Evolutionary conservation across 2,329 filamentous ascomycete genomes (phyloP), one percentile per base, ranked within the genome.

Genomic region (Fusarium tupiense): DNA sequence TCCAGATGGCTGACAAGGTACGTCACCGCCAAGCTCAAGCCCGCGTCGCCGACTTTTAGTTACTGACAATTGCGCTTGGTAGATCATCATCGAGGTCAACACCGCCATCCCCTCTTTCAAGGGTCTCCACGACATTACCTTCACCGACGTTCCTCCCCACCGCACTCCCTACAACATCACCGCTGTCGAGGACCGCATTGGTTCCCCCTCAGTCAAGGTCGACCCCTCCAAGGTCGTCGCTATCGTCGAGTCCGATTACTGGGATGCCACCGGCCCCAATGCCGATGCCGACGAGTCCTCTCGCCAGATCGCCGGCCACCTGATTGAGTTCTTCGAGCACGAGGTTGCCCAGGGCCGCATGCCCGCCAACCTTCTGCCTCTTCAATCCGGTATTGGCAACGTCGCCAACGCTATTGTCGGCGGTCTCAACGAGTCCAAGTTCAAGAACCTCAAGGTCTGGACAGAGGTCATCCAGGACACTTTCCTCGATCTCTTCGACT

Each of bases 391-490:
- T 50, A 97, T 97, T 76, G 94, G 95, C 73, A 97, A 97, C 86
- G 97, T 97, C 76, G 94, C 94, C 83, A 97, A 97, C 83, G 94
- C 94, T 43, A 95, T 97, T 72, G 91, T 97, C 68, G 94, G 94
- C 69, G 95, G 94, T 20, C 90, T 97, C 64, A 90, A 91, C 74
- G 90, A 92, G 69, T 93, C 93, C 75, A 92, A 95, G 82, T 97
- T 97, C 88, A 89, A 90, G 81, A 93, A 97, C 85, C 89, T 98
- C 66, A 95, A 93, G 81, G 95, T 97, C 44, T 97, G 94, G 95
- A 97, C 95, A 31, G 94, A 97, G 84, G 94, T 97, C 54, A 91
- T 97, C 65, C 94, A 97, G 85, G 94, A 97, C 82, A 95, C 93
- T 29, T 97, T 97, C 90, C 89, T 97, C 31, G 95, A 97, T 82